These are phyloP conservation scores for Aureobasidium uvarum DNA, from an alignment of 2,329 filamentous ascomycete genomes.

Conservation along the genomic window DNA sequence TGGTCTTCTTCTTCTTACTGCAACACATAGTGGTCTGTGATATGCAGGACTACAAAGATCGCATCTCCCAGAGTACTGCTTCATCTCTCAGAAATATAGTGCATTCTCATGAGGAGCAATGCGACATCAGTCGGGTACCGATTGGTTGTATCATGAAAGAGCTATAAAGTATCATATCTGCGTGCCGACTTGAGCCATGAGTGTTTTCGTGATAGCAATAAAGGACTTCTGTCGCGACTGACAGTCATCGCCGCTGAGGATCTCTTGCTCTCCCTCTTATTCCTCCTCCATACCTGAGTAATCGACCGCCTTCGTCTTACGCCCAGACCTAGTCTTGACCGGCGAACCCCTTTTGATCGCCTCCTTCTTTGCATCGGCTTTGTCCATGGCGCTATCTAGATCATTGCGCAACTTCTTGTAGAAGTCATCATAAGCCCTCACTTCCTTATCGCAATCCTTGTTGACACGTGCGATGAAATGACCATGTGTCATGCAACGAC, in stretches of 20 bases:
- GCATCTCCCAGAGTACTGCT: too few species aligned
- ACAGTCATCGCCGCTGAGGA: background rate
- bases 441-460: background rate
- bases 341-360: background rate
- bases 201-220: background rate
- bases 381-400: background rate
- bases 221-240: background rate
- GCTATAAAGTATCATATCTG: background rate
- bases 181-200: background rate
- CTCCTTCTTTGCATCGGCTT: constrained; percentile 1
- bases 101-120: too few species aligned
- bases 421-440: background rate
- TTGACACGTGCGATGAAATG: background rate
- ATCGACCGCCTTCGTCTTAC: constrained; percentile 13
- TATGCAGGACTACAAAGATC: too few species aligned
- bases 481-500: background rate
- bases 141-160: too few species aligned
- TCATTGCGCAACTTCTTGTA: background rate
- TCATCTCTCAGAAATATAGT: too few species aligned
- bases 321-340: constrained; percentile 3
- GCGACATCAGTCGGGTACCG: too few species aligned
- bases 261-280: background rate
- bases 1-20: too few species aligned
- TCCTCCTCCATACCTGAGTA: background rate
- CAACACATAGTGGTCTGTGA: too few species aligned